Evolutionary conservation across 2,329 filamentous ascomycete species (phyloP).

Genomic region (Clarireedia paspali): DNA sequence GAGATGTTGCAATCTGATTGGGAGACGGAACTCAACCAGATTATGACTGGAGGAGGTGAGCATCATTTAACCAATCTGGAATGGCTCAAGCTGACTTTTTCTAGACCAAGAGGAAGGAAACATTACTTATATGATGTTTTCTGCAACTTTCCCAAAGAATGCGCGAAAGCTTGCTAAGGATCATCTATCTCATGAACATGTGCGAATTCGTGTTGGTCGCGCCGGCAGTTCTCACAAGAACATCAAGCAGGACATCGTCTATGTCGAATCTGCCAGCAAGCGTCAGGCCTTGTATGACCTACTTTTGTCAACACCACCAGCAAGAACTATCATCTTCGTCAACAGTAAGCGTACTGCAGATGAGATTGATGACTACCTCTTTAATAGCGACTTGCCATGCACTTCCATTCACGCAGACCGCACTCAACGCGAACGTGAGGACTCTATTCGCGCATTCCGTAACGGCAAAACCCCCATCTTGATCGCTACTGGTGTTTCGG

Average conservation of each 20-base stretch:
- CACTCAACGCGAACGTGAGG: constrained; percentile 85
- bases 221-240: constrained; percentile 76
- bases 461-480: constrained; percentile 68
- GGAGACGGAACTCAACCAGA: constrained; percentile 64
- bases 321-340: constrained; percentile 82
- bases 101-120: constrained; percentile 68
- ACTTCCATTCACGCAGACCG: constrained; percentile 86
- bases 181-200: constrained; percentile 65
- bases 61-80: constrained; percentile 9
- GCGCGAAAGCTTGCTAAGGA: constrained; percentile 70
- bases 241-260: constrained; percentile 71
- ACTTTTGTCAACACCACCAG: constrained; percentile 60
- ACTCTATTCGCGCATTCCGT: constrained; percentile 81
- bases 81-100: neutral
- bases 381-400: constrained; percentile 68
- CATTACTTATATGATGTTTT: constrained; percentile 75
- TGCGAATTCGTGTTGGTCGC: constrained; percentile 80
- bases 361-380: constrained; percentile 79
- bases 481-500: constrained; percentile 77
- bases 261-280: constrained; percentile 59
- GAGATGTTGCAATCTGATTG: constrained; percentile 81
- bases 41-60: constrained; percentile 76
- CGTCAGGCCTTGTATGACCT: constrained; percentile 64
- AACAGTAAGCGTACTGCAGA: constrained; percentile 76
- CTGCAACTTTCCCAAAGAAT: constrained; percentile 81